A percentile compares a stretch with the other conserved stretches of the same genome.
phyloP scores from a whole-genome alignment of 2,329 filamentous ascomycete species.

The Aspergillus brunneoviolaceus region DNA sequence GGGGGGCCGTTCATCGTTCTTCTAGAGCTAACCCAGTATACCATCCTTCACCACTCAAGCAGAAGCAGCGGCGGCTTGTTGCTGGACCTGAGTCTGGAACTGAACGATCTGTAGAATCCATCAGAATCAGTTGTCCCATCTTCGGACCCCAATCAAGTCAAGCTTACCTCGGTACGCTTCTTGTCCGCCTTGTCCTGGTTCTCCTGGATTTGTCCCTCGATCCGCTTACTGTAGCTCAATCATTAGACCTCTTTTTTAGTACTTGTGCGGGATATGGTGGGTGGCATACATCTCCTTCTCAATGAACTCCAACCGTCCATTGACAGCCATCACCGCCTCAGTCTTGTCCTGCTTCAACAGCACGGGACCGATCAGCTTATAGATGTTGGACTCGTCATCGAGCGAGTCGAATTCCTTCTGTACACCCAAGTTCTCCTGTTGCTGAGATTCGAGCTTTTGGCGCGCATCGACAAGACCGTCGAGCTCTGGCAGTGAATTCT shows the following conservation, averaged over 20 bases:
- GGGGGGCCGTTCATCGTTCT: background rate
- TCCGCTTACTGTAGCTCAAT: constrained; percentile 54
- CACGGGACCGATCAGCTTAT: constrained; percentile 92
- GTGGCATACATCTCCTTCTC: constrained; percentile 79
- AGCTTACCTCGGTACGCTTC: constrained; percentile 62
- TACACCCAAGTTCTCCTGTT: constrained; percentile 87
- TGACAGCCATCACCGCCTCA: constrained; percentile 87
- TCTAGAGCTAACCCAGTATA: background rate
- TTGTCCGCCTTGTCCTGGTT: constrained; percentile 65
- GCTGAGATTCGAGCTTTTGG: constrained; percentile 88
- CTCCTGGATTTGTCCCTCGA: constrained; percentile 65
- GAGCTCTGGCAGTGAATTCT: constrained; percentile 60
- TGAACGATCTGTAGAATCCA: constrained; percentile 35
- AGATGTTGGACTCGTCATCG: constrained; percentile 81
- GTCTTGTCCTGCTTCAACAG: constrained; percentile 90
- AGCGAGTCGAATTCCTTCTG: constrained; percentile 84
- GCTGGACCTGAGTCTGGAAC: constrained; percentile 40
- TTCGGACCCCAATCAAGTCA: too few relatives aligned
- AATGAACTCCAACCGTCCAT: constrained; percentile 88
- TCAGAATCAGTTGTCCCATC: constrained; percentile 16
- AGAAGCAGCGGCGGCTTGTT: constrained; percentile 35
- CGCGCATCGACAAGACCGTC: constrained; percentile 72
- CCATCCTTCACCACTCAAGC: constrained; percentile 23
- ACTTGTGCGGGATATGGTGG: background rate
- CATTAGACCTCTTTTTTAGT: constrained; percentile 1